phyloP scores from a whole-genome alignment of 345 rosid genomes.

The Sapria himalayana region DNA sequence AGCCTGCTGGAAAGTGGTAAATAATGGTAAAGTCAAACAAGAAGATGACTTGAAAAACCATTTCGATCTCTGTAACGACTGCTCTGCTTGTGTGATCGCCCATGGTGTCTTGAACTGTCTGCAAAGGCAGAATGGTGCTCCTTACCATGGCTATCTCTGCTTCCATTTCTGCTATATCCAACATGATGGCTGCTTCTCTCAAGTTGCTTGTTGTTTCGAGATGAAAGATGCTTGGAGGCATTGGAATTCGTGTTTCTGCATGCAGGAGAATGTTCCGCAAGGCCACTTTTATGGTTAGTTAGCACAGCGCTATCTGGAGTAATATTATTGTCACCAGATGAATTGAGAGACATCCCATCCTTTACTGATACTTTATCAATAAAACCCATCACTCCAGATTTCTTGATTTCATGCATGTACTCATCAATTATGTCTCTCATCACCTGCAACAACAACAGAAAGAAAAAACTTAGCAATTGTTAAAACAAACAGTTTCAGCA shows the following conservation, averaged over 20 bases:
- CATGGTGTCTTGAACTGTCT: not conserved
- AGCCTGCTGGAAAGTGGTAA: too few relatives aligned
- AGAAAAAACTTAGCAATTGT: conserved; percentile 5
- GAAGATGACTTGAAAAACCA: conserved; percentile 17
- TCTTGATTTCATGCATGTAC: conserved; percentile 60
- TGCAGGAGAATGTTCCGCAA: conserved; percentile 11
- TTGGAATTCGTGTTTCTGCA: conserved; percentile 8
- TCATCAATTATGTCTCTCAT: conserved; percentile 66
- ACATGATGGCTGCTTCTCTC: conserved; percentile 11
- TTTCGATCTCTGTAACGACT: conserved; percentile 15
- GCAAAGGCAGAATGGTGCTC: conserved; percentile 6
- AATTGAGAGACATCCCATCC: conserved; percentile 13
- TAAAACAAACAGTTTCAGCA: not conserved
- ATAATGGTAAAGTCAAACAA: conserved; percentile 11
- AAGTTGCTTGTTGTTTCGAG: conserved; percentile 12
- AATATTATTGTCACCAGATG: conserved; percentile 9
- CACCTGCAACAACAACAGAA: conserved; percentile 24
- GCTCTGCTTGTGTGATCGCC: too few relatives aligned
- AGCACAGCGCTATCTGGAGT: conserved; percentile 6
- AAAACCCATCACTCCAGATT: conserved; percentile 81
- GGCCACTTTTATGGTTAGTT: conserved; percentile 8
- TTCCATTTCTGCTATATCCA: conserved; percentile 7
- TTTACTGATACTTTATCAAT: conserved; percentile 33
- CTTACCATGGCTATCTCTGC: conserved; percentile 6
- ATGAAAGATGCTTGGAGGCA: conserved; percentile 12